Conservation (phyloP, 805 yeast genomes). For the Ogataea thermomethanolica region DNA sequence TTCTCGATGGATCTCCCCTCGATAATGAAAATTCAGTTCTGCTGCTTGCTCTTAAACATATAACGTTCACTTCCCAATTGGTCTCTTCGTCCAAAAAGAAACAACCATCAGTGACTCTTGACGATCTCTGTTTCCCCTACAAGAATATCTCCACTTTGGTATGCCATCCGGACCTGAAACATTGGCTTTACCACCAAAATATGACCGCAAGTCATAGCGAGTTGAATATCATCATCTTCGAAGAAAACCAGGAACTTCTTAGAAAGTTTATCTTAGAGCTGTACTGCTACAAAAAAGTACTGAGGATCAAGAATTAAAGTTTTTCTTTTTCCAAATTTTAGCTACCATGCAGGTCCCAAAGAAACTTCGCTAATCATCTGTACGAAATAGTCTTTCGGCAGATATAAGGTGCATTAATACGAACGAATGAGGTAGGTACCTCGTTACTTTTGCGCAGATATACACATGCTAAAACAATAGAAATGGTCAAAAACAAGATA, state of each 20-base stretch:
- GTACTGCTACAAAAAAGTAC: slow-evolving; percentile 15
- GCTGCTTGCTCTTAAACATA: slow-evolving; percentile 10
- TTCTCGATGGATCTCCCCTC: slow-evolving; percentile 10
- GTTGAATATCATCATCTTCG: background rate
- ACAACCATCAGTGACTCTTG: slow-evolving; percentile 6
- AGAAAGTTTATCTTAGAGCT: slow-evolving; percentile 13
- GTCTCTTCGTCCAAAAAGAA: slow-evolving; percentile 6
- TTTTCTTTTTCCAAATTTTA: slow-evolving; percentile 1
- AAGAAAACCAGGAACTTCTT: slow-evolving; percentile 12
- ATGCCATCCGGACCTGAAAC: slow-evolving; percentile 13
- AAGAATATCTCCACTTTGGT: slow-evolving; percentile 9
- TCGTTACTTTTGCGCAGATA: background rate
- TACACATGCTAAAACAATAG: background rate
- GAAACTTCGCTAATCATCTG: slow-evolving; percentile 3
- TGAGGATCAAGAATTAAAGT: slow-evolving; percentile 4
- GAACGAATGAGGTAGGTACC: background rate
- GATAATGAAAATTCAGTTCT: slow-evolving; percentile 14
- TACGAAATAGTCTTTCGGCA: slow-evolving; percentile 1
- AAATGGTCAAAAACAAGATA: no score
- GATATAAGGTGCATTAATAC: slow-evolving; percentile 3
- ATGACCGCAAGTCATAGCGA: slow-evolving; percentile 4
- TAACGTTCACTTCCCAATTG: slow-evolving; percentile 10
- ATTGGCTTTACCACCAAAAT: slow-evolving; percentile 18
- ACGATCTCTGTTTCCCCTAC: slow-evolving; percentile 14
- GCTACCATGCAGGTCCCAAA: slow-evolving; percentile 1